A percentile compares a stretch with the other conserved stretches of the same genome.
Evolutionary conservation across 2,329 filamentous ascomycete species (phyloP).

Genomic region (Colletotrichum costaricense): DNA sequence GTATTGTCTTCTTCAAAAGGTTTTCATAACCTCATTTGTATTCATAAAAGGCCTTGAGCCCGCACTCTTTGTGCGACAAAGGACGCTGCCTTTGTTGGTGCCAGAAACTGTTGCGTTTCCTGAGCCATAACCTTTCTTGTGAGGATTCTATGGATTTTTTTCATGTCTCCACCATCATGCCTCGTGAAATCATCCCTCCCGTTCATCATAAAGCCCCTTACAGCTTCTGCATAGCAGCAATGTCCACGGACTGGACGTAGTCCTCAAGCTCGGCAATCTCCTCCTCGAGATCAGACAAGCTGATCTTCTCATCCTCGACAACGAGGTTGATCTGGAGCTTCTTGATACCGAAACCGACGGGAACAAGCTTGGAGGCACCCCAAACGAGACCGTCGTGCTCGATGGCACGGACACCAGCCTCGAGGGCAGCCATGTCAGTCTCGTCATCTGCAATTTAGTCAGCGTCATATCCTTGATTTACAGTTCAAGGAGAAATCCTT

Average conservation of each 20-base stretch:
- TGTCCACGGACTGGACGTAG: slow-evolving; percentile 93
- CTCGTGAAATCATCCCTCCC: slow-evolving; percentile 44
- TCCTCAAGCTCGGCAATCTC: slow-evolving; percentile 88
- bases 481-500: slow-evolving; percentile 55
- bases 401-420: slow-evolving; percentile 83
- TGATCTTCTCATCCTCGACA: slow-evolving; percentile 96
- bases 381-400: slow-evolving; percentile 95
- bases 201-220: slow-evolving; percentile 29
- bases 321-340: slow-evolving; percentile 99
- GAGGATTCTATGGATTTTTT: slow-evolving; percentile 36
- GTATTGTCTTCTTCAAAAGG: slow-evolving; percentile 31
- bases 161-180: slow-evolving; percentile 43
- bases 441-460: slow-evolving; percentile 76
- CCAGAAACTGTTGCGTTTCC: slow-evolving; percentile 25
- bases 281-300: slow-evolving; percentile 86
- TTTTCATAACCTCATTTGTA: slow-evolving; percentile 35
- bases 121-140: slow-evolving; percentile 29
- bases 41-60: slow-evolving; percentile 30
- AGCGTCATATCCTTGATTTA: slow-evolving; percentile 33
- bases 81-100: slow-evolving; percentile 24
- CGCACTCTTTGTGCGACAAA: slow-evolving; percentile 26
- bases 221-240: slow-evolving; percentile 57
- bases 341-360: slow-evolving; percentile 97
- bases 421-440: slow-evolving; percentile 88
- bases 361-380: slow-evolving; percentile 89